Evolutionary conservation across 148 eudicot species (phyloP).

Genomic region (Rhododendron vialii): DNA sequence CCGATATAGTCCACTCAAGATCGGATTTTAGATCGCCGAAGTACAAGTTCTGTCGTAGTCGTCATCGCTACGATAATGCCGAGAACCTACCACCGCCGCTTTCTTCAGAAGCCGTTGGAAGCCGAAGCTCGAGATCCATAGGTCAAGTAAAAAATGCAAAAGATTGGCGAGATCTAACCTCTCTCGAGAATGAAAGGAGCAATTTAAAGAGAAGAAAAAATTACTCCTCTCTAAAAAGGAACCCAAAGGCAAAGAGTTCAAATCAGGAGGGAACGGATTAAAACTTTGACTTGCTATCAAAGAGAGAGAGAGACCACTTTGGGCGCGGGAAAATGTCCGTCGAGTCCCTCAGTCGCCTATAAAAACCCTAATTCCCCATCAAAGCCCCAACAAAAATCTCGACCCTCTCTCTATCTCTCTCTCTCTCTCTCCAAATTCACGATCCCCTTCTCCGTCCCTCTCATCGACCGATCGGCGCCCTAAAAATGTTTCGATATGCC

Average conservation of each 20-base stretch:
- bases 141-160: too few relatives aligned
- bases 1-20: too few relatives aligned
- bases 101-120: too few relatives aligned
- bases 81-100: too few relatives aligned
- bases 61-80: too few relatives aligned
- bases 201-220: too few relatives aligned
- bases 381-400: not conserved
- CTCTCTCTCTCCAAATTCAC: not conserved
- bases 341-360: not conserved
- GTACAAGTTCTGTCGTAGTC: too few relatives aligned
- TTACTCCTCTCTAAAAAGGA: not conserved
- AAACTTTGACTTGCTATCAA: not conserved
- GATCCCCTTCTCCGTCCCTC: not conserved
- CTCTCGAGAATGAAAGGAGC: too few relatives aligned
- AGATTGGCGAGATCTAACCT: too few relatives aligned
- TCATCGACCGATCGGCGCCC: not conserved
- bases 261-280: conserved; percentile 1
- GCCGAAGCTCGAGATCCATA: too few relatives aligned
- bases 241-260: not conserved
- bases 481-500: not conserved
- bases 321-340: not conserved
- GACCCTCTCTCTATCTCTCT: not conserved
- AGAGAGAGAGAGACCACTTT: not conserved
- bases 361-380: not conserved
- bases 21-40: too few relatives aligned